Conservation (phyloP, 768 basidiomycete species). For the Exsudoporus frostii region DNA sequence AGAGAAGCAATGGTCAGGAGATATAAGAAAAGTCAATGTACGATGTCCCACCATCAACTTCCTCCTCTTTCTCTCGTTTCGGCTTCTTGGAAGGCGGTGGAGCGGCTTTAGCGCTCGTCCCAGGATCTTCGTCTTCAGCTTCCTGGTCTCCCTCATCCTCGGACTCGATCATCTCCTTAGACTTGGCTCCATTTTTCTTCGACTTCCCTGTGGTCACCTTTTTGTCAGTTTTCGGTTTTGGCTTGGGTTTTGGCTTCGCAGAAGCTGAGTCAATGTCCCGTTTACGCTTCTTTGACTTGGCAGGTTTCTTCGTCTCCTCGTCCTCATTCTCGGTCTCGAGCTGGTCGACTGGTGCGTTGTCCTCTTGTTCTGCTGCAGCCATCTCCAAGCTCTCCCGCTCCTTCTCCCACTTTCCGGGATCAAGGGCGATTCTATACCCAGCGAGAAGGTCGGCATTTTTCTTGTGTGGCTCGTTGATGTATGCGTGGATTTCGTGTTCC, state of each 20-base stretch:
- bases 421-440: slow-evolving; percentile 72
- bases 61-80: slow-evolving; percentile 58
- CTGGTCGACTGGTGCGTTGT: slow-evolving; percentile 65
- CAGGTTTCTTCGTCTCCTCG: slow-evolving; percentile 48
- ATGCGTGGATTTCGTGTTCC: slow-evolving; percentile 78
- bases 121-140: slow-evolving; percentile 44
- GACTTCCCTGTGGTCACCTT: slow-evolving; percentile 30
- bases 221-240: slow-evolving; percentile 45
- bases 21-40: not conserved
- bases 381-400: slow-evolving; percentile 36
- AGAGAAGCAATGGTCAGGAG: slow-evolving; percentile 4
- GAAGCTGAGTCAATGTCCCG: slow-evolving; percentile 52
- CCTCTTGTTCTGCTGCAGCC: slow-evolving; percentile 45
- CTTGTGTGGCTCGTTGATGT: slow-evolving; percentile 74
- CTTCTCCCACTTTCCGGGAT: slow-evolving; percentile 69
- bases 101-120: slow-evolving; percentile 51
- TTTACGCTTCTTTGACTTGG: slow-evolving; percentile 57
- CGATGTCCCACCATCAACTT: slow-evolving; percentile 51
- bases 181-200: slow-evolving; percentile 59
- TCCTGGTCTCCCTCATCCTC: slow-evolving; percentile 56
- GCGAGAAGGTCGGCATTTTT: slow-evolving; percentile 69
- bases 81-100: slow-evolving; percentile 66
- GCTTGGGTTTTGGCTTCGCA: slow-evolving; percentile 39
- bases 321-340: slow-evolving; percentile 52
- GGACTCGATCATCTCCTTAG: slow-evolving; percentile 61